phyloP scores from a whole-genome alignment of 148 eudicot genomes.

The Chenopodium suecicum region DNA sequence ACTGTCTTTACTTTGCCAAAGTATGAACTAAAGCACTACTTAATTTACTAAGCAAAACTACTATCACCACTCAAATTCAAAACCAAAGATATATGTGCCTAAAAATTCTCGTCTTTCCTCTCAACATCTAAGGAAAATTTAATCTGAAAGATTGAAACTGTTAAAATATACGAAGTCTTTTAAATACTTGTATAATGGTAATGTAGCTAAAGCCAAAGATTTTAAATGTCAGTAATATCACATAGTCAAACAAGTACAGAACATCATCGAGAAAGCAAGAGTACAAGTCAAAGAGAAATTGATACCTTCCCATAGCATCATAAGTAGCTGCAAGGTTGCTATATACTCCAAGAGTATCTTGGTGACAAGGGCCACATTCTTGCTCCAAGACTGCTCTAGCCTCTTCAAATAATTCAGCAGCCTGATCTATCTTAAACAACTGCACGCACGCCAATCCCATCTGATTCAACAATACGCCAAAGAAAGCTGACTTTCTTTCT shows the following conservation, averaged over 20 bases:
- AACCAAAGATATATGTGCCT: background rate
- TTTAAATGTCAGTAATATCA: background rate
- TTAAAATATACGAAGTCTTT: background rate
- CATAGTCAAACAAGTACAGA: conserved; percentile 3
- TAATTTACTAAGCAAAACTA: background rate
- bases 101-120: background rate
- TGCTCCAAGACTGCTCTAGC: conserved; percentile 92
- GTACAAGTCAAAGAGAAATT: background rate
- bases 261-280: background rate
- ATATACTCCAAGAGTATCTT: conserved; percentile 96
- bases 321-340: conserved; percentile 98
- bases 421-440: conserved; percentile 89
- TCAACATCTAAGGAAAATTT: background rate
- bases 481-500: conserved; percentile 92
- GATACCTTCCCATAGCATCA: conserved; percentile 98
- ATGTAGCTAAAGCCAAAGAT: background rate
- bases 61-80: background rate
- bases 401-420: conserved; percentile 94
- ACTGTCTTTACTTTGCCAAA: background rate
- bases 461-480: conserved; percentile 90
- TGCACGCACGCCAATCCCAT: conserved; percentile 98
- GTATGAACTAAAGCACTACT: background rate
- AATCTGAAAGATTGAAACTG: background rate
- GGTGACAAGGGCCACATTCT: conserved; percentile 94
- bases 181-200: background rate